phyloP scores from a whole-genome alignment of 176 grass and related monocot species.

The Paspalum notatum region DNA sequence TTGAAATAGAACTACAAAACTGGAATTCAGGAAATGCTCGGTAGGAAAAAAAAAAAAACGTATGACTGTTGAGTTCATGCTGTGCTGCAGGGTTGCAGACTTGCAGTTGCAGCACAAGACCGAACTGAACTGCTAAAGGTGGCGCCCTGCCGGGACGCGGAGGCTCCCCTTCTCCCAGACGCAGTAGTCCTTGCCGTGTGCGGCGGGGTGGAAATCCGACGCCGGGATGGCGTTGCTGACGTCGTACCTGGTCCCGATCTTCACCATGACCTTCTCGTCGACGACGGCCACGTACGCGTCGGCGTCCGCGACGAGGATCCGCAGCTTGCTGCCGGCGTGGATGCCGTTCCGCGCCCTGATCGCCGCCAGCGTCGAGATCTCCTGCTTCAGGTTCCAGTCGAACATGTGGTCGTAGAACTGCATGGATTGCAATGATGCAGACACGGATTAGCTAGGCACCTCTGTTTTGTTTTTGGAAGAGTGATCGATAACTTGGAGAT shows the following conservation, averaged over 20 bases:
- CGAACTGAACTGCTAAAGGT: neutral
- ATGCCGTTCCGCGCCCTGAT: slow-evolving; percentile 62
- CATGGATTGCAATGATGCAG: neutral
- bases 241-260: slow-evolving; percentile 66
- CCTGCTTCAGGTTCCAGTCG: slow-evolving; percentile 70
- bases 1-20: neutral
- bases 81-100: neutral
- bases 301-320: slow-evolving; percentile 54
- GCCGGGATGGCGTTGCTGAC: slow-evolving; percentile 51
- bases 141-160: slow-evolving; percentile 36
- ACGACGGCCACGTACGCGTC: slow-evolving; percentile 66
- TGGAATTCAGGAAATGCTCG: neutral
- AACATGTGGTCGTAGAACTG: slow-evolving; percentile 83
- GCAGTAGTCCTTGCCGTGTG: slow-evolving; percentile 60
- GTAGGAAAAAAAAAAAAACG: neutral
- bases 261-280: slow-evolving; percentile 68
- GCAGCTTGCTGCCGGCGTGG: slow-evolving; percentile 52
- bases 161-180: slow-evolving; percentile 76
- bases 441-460: neutral
- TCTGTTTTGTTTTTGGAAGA: neutral
- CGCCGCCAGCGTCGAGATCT: slow-evolving; percentile 51
- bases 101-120: neutral
- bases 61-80: neutral
- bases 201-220: slow-evolving; percentile 44
- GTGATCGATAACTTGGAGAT: neutral